Percentiles rank a stretch among this genome's conserved stretches.
phyloP scores from a whole-genome alignment of 2,329 filamentous ascomycete species.

The Knufia petricola region DNA sequence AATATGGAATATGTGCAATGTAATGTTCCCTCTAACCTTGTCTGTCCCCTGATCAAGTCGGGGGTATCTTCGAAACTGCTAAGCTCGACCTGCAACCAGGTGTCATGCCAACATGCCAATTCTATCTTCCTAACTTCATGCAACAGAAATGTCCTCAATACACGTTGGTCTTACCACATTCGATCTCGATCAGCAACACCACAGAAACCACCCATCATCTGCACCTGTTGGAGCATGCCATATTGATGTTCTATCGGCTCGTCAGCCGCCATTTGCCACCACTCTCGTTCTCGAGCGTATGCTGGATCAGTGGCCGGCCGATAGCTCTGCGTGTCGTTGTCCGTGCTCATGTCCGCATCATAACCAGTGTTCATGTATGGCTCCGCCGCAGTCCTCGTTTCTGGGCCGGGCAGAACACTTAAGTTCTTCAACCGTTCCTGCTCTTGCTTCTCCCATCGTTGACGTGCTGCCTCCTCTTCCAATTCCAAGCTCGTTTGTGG shows the following conservation, averaged over 20 bases:
- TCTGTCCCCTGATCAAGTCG: background rate
- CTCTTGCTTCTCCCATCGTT: constrained; percentile 47
- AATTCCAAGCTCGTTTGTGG: constrained; percentile 45
- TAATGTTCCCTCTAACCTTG: background rate
- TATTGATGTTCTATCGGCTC: constrained; percentile 33
- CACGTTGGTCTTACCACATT: background rate
- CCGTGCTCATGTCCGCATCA: constrained; percentile 56
- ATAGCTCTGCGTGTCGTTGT: constrained; percentile 30
- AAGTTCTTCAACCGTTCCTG: constrained; percentile 41
- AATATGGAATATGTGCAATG: background rate
- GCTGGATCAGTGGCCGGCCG: constrained; percentile 32
- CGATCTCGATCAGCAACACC: constrained; percentile 2
- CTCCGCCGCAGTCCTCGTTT: constrained; percentile 48
- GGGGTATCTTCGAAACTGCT: background rate
- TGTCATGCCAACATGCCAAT: background rate
- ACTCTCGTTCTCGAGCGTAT: constrained; percentile 29
- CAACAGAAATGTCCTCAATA: background rate
- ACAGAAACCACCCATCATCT: constrained; percentile 6
- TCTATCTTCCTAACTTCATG: background rate
- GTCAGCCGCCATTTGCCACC: constrained; percentile 27
- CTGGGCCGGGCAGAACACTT: constrained; percentile 13
- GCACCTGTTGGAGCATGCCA: constrained; percentile 29
- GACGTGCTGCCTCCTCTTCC: constrained; percentile 46
- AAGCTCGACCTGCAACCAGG: background rate
- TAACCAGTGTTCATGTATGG: constrained; percentile 83